Evolutionary conservation across 2,329 filamentous ascomycete genomes (phyloP).

Genomic region (Claviceps cyperi): DNA sequence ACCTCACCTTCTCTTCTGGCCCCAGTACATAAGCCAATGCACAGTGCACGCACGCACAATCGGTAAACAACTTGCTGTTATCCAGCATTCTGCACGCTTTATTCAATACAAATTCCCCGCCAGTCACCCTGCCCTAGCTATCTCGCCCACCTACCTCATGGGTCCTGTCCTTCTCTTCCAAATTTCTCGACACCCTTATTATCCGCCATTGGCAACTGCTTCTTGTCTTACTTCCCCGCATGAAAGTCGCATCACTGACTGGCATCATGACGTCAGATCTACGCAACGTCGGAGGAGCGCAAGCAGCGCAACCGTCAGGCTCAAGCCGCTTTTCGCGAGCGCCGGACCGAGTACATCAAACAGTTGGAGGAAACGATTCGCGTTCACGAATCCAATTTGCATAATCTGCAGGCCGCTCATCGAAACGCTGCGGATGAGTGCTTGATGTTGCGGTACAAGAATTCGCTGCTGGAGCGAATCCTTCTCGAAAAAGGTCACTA

Average conservation of each 20-base stretch:
- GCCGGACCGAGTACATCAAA: conserved; percentile 97
- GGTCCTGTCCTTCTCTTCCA: too few relatives aligned
- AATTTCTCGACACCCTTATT: too few relatives aligned
- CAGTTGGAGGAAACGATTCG: conserved; percentile 96
- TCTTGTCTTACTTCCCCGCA: not conserved
- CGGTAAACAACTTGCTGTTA: too few relatives aligned
- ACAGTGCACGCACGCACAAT: too few relatives aligned
- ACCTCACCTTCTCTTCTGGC: not conserved
- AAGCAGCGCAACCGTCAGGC: conserved; percentile 96
- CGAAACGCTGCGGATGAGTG: conserved; percentile 92
- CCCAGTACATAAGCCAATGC: not conserved
- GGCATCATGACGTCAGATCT: conserved; percentile 49
- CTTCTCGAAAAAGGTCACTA: conserved; percentile 86
- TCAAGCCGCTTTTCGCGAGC: conserved; percentile 91
- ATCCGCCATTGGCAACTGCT: too few relatives aligned
- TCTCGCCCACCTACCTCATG: too few relatives aligned
- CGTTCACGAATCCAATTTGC: conserved; percentile 86
- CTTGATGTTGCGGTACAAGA: conserved; percentile 96
- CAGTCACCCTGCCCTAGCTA: too few relatives aligned
- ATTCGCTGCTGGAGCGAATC: conserved; percentile 88
- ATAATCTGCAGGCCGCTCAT: conserved; percentile 86
- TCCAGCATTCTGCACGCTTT: too few relatives aligned
- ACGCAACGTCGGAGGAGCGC: conserved; percentile 94
- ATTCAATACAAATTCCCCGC: too few relatives aligned
- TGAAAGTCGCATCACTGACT: not conserved